A percentile compares a stretch with the other conserved stretches of the same genome.
phyloP scores from a whole-genome alignment of 495 filamentous ascomycete genomes.

The Xylaria bambusicola region DNA sequence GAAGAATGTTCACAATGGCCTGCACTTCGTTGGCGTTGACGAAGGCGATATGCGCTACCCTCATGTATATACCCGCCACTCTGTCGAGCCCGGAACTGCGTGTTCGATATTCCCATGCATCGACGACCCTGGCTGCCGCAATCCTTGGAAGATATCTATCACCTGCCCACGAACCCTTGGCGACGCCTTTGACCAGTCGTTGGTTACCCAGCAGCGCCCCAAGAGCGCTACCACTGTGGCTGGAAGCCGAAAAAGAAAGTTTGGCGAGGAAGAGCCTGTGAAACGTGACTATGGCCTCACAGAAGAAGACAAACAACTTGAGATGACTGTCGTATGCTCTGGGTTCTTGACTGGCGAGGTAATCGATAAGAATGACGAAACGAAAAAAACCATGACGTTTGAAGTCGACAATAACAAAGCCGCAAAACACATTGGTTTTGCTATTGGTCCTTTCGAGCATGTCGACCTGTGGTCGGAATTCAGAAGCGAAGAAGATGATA shows the following conservation, averaged over 20 bases:
- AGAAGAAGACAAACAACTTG: constrained; percentile 80
- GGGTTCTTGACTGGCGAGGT: constrained; percentile 84
- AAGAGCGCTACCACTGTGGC: constrained; percentile 11
- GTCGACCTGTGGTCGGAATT: constrained; percentile 82
- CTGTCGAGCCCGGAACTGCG: constrained; percentile 71
- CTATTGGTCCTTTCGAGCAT: constrained; percentile 90
- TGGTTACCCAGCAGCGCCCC: constrained; percentile 30
- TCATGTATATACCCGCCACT: constrained; percentile 86
- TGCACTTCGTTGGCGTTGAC: constrained; percentile 86
- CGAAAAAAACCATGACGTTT: constrained; percentile 83
- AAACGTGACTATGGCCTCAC: constrained; percentile 45
- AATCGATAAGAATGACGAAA: constrained; percentile 68
- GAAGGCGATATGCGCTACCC: constrained; percentile 79
- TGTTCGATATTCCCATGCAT: constrained; percentile 90
- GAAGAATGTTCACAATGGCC: constrained; percentile 73
- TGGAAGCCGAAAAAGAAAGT: constrained; percentile 37
- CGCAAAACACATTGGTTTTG: constrained; percentile 86
- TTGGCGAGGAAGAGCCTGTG: constrained; percentile 33
- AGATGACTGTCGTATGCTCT: constrained; percentile 87
- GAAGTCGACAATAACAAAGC: constrained; percentile 67
- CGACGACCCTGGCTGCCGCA: constrained; percentile 76
- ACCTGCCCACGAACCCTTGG: constrained; percentile 82
- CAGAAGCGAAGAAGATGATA: constrained; percentile 86
- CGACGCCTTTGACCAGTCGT: constrained; percentile 65
- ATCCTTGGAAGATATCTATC: constrained; percentile 84